Conservation (phyloP, 441 rosid species). For the Gossypium aridum region DNA sequence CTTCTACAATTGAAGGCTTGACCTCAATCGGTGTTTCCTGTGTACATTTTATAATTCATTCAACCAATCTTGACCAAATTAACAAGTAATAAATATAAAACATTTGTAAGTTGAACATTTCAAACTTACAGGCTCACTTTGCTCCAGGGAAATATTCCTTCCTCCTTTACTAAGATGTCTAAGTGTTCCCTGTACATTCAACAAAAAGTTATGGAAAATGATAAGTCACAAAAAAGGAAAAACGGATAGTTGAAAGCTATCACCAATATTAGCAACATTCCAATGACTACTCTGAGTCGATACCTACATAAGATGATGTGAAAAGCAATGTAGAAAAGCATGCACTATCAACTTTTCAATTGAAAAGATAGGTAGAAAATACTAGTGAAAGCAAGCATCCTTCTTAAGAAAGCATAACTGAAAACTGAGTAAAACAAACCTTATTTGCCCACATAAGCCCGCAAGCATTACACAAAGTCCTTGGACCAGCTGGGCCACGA, state of each 20-base stretch:
- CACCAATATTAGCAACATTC: neutral
- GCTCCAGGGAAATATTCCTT: constrained; percentile 41
- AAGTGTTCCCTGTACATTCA: constrained; percentile 53
- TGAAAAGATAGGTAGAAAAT: neutral
- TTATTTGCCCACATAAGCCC: constrained; percentile 87
- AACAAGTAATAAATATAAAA: neutral
- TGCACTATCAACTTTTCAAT: neutral
- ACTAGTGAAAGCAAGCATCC: neutral
- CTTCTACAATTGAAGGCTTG: constrained; percentile 47
- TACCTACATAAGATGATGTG: neutral
- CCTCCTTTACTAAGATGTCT: constrained; percentile 71
- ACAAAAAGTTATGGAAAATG: constrained; percentile 9
- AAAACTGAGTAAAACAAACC: constrained; percentile 27
- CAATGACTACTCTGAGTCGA: neutral
- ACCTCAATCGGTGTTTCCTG: constrained; percentile 54
- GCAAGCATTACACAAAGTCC: constrained; percentile 73
- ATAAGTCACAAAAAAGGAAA: neutral
- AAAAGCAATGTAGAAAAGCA: neutral
- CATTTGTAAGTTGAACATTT: neutral
- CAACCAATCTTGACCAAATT: constrained; percentile 9
- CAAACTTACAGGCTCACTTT: constrained; percentile 45
- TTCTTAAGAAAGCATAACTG: neutral
- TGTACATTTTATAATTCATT: constrained; percentile 12
- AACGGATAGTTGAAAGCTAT: neutral
- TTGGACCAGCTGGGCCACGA: constrained; percentile 80